Evolutionary conservation across 345 rosid genomes (phyloP).

Genomic region (Brassica napus): Da-Ae NC_063435.1:1538001-1538500

Average conservation of each 20-base stretch:
- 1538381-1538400: not conserved
- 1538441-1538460: constrained; percentile 1
- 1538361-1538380: constrained; percentile 24
- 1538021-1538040: not conserved
- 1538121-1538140: constrained; percentile 24
- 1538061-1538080: not conserved
- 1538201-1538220: constrained; percentile 35
- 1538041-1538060: not conserved
- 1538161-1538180: not conserved
- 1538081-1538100: not conserved
- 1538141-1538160: constrained; percentile 40
- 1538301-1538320: constrained; percentile 12
- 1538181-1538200: not conserved
- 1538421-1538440: constrained; percentile 7
- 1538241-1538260: constrained; percentile 12
- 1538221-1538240: constrained; percentile 10
- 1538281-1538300: not conserved
- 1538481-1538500: not conserved
- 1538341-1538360: constrained; percentile 1
- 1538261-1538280: constrained; percentile 39
- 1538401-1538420: not conserved
- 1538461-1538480: not conserved
- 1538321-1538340: constrained; percentile 42
- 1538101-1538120: not conserved
- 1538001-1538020: not conserved